These are phyloP conservation scores for Fraxinus sp. DNA, from an alignment of 305 asterid species.

Conservation along the genomic window DNA sequence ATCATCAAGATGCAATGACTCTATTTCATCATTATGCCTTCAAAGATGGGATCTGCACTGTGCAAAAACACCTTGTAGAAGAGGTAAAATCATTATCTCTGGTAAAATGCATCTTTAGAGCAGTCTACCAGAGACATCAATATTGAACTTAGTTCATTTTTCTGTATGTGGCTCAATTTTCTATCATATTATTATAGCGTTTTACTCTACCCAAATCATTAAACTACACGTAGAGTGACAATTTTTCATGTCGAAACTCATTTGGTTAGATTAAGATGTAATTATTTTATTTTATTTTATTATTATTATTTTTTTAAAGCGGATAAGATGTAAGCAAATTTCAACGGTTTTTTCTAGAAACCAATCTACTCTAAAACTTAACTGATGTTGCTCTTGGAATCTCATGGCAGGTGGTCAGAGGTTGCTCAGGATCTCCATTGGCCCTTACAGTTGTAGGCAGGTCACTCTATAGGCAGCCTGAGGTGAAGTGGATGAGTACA, in stretches of 20 bases:
- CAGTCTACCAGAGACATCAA: background rate
- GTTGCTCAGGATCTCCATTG: slow-evolving; percentile 35
- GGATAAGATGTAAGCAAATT: background rate
- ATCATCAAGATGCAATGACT: background rate
- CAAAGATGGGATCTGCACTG: background rate
- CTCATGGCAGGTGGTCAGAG: slow-evolving; percentile 28
- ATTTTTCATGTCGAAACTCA: background rate
- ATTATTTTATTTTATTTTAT: background rate
- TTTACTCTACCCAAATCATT: background rate
- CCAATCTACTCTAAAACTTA: background rate
- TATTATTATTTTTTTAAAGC: no score
- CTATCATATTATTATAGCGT: background rate
- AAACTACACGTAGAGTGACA: background rate
- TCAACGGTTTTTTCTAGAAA: background rate
- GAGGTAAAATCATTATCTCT: slow-evolving; percentile 21
- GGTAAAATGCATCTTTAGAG: background rate
- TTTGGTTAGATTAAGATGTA: background rate
- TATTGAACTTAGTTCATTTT: background rate
- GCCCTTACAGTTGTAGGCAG: slow-evolving; percentile 37
- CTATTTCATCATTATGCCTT: background rate
- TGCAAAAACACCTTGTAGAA: slow-evolving; percentile 24
- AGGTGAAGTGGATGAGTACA: slow-evolving; percentile 25
- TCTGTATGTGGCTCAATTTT: background rate
- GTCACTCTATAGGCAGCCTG: slow-evolving; percentile 25
- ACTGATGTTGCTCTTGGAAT: background rate